These are phyloP conservation scores for Trichoderma koningiopsis DNA, from an alignment of 2,329 filamentous ascomycete species.

Conservation along the genomic window DNA sequence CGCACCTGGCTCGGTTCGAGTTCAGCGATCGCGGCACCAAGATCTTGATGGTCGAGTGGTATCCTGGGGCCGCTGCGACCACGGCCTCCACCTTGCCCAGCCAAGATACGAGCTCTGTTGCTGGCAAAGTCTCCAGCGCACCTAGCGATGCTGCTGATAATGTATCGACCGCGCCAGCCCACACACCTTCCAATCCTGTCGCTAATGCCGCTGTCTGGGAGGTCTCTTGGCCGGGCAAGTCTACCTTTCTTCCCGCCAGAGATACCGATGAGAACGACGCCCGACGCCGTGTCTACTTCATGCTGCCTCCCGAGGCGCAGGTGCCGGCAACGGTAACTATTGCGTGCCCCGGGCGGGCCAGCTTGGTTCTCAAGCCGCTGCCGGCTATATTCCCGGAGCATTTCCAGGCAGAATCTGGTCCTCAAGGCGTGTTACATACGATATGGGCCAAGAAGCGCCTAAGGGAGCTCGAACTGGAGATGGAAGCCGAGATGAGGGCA, in stretches of 20 bases:
- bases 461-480: slow-evolving; percentile 74
- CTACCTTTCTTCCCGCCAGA: slow-evolving; percentile 66
- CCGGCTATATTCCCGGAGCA: slow-evolving; percentile 84
- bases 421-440: slow-evolving; percentile 82
- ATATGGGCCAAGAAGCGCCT: slow-evolving; percentile 87
- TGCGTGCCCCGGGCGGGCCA: slow-evolving; percentile 44
- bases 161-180: slow-evolving; percentile 5
- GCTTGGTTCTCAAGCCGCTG: slow-evolving; percentile 70
- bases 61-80: slow-evolving; percentile 42
- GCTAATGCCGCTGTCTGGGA: slow-evolving; percentile 59
- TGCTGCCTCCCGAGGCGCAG: slow-evolving; percentile 71
- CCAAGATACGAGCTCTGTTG: slow-evolving; percentile 12
- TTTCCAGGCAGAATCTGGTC: slow-evolving; percentile 69
- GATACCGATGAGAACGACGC: slow-evolving; percentile 37
- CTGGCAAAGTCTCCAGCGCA: not conserved
- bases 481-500: slow-evolving; percentile 68
- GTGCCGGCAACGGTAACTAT: slow-evolving; percentile 75
- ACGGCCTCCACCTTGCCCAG: slow-evolving; percentile 14
- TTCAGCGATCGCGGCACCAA: slow-evolving; percentile 88
- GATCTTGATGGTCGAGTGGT: slow-evolving; percentile 92
- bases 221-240: slow-evolving; percentile 82
- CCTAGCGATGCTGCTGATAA: slow-evolving; percentile 12
- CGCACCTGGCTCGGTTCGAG: slow-evolving; percentile 72
- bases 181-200: slow-evolving; percentile 14
- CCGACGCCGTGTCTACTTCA: slow-evolving; percentile 73